phyloP scores from a whole-genome alignment of 2,329 filamentous ascomycete species.

The Trichoderma oligosporum region DNA sequence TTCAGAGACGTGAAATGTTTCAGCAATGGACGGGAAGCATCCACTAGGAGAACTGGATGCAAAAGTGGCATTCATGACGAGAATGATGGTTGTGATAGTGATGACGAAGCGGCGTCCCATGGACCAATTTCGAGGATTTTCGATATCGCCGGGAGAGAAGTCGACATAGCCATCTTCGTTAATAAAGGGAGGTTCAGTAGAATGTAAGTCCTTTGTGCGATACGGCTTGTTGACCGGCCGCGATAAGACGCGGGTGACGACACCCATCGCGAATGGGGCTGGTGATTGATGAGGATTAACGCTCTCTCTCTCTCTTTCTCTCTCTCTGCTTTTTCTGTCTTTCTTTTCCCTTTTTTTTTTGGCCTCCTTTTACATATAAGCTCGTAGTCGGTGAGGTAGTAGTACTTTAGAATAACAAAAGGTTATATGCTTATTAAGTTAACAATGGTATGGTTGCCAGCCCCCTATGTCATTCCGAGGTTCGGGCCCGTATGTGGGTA shows the following conservation, averaged over 20 bases:
- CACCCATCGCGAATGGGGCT: constrained; percentile 1
- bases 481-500: neutral
- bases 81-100: constrained; percentile 41
- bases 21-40: constrained; percentile 30
- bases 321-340: neutral
- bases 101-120: constrained; percentile 38
- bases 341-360: neutral
- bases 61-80: constrained; percentile 54
- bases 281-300: neutral
- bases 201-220: constrained; percentile 34
- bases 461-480: neutral
- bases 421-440: neutral
- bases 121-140: constrained; percentile 50
- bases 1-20: constrained; percentile 43
- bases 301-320: neutral
- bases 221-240: constrained; percentile 51
- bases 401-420: neutral
- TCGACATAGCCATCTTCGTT: constrained; percentile 49
- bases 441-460: neutral
- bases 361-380: neutral
- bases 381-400: neutral
- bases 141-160: constrained; percentile 49
- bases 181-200: constrained; percentile 37
- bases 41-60: constrained; percentile 38
- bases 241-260: constrained; percentile 41